Evolutionary conservation across 1,139 yeast genomes (phyloP).

Genomic region (Hyphopichia fennica): DNA sequence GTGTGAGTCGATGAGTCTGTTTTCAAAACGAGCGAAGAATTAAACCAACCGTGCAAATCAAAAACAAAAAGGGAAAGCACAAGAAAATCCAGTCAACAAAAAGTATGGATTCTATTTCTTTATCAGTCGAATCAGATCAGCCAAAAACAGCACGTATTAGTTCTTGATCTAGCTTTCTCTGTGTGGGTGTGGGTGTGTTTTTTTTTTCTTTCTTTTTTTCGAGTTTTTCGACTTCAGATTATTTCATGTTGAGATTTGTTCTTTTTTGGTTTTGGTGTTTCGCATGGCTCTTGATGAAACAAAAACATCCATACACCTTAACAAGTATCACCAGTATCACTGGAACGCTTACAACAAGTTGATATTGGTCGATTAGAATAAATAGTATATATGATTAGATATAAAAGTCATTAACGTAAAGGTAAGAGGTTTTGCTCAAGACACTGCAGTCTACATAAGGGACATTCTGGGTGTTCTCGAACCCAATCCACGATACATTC

Average conservation of each 20-base stretch:
- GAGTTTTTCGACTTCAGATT: not conserved
- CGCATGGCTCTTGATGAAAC: not conserved
- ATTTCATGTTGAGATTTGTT: not conserved
- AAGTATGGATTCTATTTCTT: too few species aligned
- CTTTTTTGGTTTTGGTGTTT: not conserved
- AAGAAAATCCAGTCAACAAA: too few species aligned
- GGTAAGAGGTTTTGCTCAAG: conserved; percentile 76
- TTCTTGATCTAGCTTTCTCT: not conserved
- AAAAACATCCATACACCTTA: not conserved
- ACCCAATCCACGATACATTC: conserved; percentile 88
- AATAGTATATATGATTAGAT: not conserved
- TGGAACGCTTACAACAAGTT: too few species aligned
- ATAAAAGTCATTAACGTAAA: conserved; percentile 37
- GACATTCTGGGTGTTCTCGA: conserved; percentile 85
- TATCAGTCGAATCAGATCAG: too few species aligned
- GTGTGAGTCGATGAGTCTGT: too few species aligned
- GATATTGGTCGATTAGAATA: not conserved
- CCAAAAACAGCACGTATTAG: too few species aligned
- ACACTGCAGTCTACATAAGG: conserved; percentile 79
- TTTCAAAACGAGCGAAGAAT: not conserved
- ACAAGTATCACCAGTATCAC: not conserved
- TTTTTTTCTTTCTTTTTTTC: not conserved
- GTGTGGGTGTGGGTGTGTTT: not conserved
- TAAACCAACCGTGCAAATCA: too few species aligned
- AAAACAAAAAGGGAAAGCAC: too few species aligned